Percentiles rank a stretch among this genome's conserved stretches.
Conservation (phyloP, 805 yeast species). For the Saturnispora halmiae region DNA sequence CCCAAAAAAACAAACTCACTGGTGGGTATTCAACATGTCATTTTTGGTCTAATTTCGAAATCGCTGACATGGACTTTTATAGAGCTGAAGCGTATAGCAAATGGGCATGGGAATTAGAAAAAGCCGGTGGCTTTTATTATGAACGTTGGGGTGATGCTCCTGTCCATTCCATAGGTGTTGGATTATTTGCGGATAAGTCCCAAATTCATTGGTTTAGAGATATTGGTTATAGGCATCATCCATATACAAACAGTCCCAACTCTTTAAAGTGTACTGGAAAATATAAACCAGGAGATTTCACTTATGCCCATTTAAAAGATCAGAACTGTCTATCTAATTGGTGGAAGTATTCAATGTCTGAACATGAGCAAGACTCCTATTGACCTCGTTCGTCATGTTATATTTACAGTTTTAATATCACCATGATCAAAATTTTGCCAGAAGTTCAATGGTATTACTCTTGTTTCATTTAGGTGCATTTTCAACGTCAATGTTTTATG, state of each 20-base stretch:
- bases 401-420: neutral
- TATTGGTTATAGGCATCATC: conserved; percentile 68
- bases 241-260: conserved; percentile 70
- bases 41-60: conserved; percentile 87
- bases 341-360: conserved; percentile 40
- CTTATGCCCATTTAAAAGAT: conserved; percentile 42
- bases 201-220: conserved; percentile 83
- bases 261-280: conserved; percentile 42
- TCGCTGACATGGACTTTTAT: conserved; percentile 75
- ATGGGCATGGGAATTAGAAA: conserved; percentile 58
- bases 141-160: conserved; percentile 96
- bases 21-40: conserved; percentile 56
- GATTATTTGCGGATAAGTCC: conserved; percentile 58
- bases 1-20: conserved; percentile 33
- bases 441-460: neutral
- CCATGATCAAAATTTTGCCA: neutral
- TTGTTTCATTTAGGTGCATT: neutral
- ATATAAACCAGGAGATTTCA: conserved; percentile 40
- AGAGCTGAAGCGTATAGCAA: conserved; percentile 55
- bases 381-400: conserved; percentile 4
- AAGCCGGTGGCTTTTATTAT: conserved; percentile 73
- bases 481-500: neutral
- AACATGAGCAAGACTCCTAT: conserved; percentile 19
- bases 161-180: conserved; percentile 69
- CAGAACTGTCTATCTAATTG: conserved; percentile 74